phyloP scores from a whole-genome alignment of 2,329 filamentous ascomycete species.

The Plectosphaerella cucumerina region DNA sequence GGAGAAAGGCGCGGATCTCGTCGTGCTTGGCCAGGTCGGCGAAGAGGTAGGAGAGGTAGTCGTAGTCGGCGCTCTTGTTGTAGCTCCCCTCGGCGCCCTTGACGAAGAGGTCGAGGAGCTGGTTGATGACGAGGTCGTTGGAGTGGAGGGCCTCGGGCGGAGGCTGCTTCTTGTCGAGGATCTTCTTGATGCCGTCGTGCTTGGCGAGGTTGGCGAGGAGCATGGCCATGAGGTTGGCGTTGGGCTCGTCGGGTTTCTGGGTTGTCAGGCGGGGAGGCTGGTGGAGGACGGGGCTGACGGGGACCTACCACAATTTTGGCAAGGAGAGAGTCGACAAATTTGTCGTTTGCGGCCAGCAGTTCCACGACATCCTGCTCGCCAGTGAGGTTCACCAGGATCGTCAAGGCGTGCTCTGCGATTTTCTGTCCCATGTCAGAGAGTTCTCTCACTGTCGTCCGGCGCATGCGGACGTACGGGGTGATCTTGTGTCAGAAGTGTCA shows the following conservation, averaged over 20 bases:
- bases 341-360: constrained; percentile 70
- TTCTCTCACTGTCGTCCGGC: not conserved
- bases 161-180: constrained; percentile 65
- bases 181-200: constrained; percentile 64
- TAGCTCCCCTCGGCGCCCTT: constrained; percentile 79
- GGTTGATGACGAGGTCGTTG: constrained; percentile 74
- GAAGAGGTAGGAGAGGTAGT: constrained; percentile 92
- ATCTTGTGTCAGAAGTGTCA: constrained; percentile 84
- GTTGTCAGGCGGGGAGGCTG: not conserved
- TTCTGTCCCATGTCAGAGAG: constrained; percentile 42
- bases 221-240: constrained; percentile 85
- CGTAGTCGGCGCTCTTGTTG: constrained; percentile 81
- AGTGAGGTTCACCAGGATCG: constrained; percentile 82
- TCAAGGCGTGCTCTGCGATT: constrained; percentile 90
- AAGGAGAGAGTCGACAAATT: constrained; percentile 72
- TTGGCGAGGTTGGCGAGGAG: constrained; percentile 90
- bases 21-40: constrained; percentile 85
- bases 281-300: constrained; percentile 10
- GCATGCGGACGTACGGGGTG: constrained; percentile 58
- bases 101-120: constrained; percentile 93
- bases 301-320: constrained; percentile 66
- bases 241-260: constrained; percentile 65
- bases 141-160: constrained; percentile 67
- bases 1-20: constrained; percentile 71
- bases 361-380: constrained; percentile 73